Evolutionary conservation across 140 eudicot genomes (phyloP).

Genomic region (Oenanthe javanica): DNA sequence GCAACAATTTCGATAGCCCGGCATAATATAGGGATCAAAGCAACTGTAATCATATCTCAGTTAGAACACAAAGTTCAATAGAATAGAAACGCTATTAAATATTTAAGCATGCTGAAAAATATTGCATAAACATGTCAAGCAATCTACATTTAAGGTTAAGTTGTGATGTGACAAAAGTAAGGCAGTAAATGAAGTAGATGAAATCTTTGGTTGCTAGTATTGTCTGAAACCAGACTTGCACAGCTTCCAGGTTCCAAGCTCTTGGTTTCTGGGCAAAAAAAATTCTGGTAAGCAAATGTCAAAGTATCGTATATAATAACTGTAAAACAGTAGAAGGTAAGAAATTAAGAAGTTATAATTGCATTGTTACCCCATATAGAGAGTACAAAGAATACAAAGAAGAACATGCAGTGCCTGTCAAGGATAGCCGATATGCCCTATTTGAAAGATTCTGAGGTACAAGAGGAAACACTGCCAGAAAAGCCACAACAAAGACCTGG

Average conservation of each 20-base stretch:
- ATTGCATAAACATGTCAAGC: slow-evolving; percentile 1
- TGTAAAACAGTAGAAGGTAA: background rate
- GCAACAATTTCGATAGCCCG: slow-evolving; percentile 78
- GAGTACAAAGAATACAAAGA: slow-evolving; percentile 82
- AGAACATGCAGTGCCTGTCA: slow-evolving; percentile 85
- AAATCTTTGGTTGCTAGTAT: slow-evolving; percentile 79
- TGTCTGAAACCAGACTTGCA: slow-evolving; percentile 84
- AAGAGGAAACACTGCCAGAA: slow-evolving; percentile 77
- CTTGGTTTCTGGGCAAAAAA: slow-evolving; percentile 69
- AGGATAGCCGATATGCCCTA: slow-evolving; percentile 75
- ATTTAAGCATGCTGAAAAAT: slow-evolving; percentile 5
- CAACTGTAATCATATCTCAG: slow-evolving; percentile 46
- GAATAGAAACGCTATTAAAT: background rate
- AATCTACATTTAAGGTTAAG: slow-evolving; percentile 78
- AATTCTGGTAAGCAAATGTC: background rate
- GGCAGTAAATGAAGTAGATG: slow-evolving; percentile 76
- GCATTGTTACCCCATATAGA: slow-evolving; percentile 66
- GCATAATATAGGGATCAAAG: slow-evolving; percentile 76
- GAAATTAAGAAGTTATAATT: background rate
- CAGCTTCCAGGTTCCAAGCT: slow-evolving; percentile 82
- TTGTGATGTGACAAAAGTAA: slow-evolving; percentile 73
- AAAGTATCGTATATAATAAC: background rate
- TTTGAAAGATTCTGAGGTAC: slow-evolving; percentile 63
- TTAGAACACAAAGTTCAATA: background rate
- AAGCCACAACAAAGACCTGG: slow-evolving; percentile 82